A percentile compares a stretch with the other conserved stretches of the same genome.
phyloP scores from a whole-genome alignment of 345 rosid species.

The Arabis alpina region DNA sequence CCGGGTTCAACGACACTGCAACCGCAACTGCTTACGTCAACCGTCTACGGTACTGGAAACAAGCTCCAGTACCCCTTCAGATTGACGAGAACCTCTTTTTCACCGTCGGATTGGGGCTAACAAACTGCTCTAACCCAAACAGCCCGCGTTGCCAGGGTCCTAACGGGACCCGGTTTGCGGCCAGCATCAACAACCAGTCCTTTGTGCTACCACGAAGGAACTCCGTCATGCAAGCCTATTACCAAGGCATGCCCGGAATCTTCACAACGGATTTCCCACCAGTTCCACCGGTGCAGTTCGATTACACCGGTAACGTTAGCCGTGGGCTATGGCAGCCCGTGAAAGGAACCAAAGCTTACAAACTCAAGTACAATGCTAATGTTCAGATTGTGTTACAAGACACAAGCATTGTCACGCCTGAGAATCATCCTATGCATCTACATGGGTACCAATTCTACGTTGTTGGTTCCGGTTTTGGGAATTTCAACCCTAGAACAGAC shows the following conservation, averaged over 20 bases:
- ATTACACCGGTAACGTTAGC: slow-evolving; percentile 73
- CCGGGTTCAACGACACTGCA: slow-evolving; percentile 82
- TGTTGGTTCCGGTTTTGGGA: slow-evolving; percentile 75
- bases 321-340: slow-evolving; percentile 85
- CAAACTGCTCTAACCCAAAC: slow-evolving; percentile 74
- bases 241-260: slow-evolving; percentile 70
- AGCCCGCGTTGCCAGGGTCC: slow-evolving; percentile 94
- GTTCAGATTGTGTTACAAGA: slow-evolving; percentile 84
- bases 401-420: slow-evolving; percentile 78
- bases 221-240: slow-evolving; percentile 90
- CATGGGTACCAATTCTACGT: slow-evolving; percentile 83
- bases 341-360: slow-evolving; percentile 69
- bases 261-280: slow-evolving; percentile 92
- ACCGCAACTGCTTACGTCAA: slow-evolving; percentile 74
- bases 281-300: slow-evolving; percentile 70
- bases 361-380: slow-evolving; percentile 63
- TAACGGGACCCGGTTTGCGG: slow-evolving; percentile 78
- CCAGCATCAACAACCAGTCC: slow-evolving; percentile 85
- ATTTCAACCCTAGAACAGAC: slow-evolving; percentile 70
- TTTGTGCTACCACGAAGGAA: slow-evolving; percentile 67
- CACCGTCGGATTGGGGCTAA: slow-evolving; percentile 81
- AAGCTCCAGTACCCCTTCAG: slow-evolving; percentile 58
- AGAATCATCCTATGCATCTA: slow-evolving; percentile 90
- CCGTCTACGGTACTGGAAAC: slow-evolving; percentile 52
- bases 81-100: slow-evolving; percentile 68